Conservation (phyloP, 257 asterid species). For the Scutellaria barbata region DNA sequence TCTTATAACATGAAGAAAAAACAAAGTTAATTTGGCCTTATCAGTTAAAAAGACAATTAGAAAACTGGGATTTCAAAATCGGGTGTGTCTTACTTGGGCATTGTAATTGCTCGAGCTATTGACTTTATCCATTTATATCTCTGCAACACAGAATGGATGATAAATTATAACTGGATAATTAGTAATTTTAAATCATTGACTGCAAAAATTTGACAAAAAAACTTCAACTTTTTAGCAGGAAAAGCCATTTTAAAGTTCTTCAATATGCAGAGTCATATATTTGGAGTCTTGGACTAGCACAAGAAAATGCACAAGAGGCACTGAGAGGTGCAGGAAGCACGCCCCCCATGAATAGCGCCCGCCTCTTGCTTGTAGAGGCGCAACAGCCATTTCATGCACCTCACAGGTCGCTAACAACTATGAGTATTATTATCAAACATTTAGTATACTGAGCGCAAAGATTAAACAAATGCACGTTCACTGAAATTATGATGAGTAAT, state of each 20-base stretch:
- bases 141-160: constrained; percentile 24
- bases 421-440: no score
- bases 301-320: no score
- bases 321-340: no score
- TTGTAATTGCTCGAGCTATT: constrained; percentile 13
- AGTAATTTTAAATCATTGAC: neutral
- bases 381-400: no score
- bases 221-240: neutral
- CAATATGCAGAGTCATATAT: neutral
- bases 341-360: no score
- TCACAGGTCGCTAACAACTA: no score
- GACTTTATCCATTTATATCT: constrained; percentile 29
- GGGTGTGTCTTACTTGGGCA: constrained; percentile 31
- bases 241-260: neutral
- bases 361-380: no score
- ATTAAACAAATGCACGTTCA: no score
- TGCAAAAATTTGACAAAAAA: constrained; percentile 3
- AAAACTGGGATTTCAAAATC: constrained; percentile 2
- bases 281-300: neutral
- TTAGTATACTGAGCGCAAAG: no score
- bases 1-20: constrained; percentile 17
- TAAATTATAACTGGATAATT: neutral
- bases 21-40: neutral
- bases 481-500: no score
- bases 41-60: constrained; percentile 1